Evolutionary conservation across 139 green algal genomes (phyloP), one percentile per base, ranked within the genome.

Genomic region (Auxenochlorella pyrenoidosa): DNA sequence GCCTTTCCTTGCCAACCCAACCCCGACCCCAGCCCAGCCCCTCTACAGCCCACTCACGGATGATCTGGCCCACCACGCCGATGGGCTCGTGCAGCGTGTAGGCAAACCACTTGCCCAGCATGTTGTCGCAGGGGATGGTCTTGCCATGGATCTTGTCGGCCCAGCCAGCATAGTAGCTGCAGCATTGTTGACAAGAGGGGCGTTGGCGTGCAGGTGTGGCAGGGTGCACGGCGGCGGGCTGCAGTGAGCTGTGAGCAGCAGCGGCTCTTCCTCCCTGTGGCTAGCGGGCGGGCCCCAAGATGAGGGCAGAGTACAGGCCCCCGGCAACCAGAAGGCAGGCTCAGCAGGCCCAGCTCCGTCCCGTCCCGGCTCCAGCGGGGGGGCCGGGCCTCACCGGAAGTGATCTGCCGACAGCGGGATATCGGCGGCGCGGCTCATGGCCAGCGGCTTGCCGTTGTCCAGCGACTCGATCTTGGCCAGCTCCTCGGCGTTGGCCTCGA

Each of bases 101-200:
- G 47, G 86, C 85, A 79, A 70, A 71, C 34, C 36, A 47, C 65
- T 70, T 36, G 63, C 79, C 43, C 24, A 86, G 84, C 30, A 76
- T 73, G 28, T 89, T 90, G 60, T 93, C 92, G 70, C 87, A 88
- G 0, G 93, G 92, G 41, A 96, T 93, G 75, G 91, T 94, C 83
- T 93, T 92, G 72, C 94, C 94, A n/a, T 92, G 82, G 58, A 96
- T 95, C 90, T 96, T 96, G 88, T 96, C 94, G 21, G 93, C 92
- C 93, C 86, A 94, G 60, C 93, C 91, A 19, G 92, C 90, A 87
- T 87, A 95, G 90, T 94, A 96, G 40, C 66, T 73, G 66, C 66
- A 75, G 68, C 15, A 28, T 2, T 8, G 54, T 26, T n/a, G 68
- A 30, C 3, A 34, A 3, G 15, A 3, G 30, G 16, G 36, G 13